Conservation (phyloP, 2,329 filamentous ascomycete genomes). For the Pseudopithomyces maydicus region DNA sequence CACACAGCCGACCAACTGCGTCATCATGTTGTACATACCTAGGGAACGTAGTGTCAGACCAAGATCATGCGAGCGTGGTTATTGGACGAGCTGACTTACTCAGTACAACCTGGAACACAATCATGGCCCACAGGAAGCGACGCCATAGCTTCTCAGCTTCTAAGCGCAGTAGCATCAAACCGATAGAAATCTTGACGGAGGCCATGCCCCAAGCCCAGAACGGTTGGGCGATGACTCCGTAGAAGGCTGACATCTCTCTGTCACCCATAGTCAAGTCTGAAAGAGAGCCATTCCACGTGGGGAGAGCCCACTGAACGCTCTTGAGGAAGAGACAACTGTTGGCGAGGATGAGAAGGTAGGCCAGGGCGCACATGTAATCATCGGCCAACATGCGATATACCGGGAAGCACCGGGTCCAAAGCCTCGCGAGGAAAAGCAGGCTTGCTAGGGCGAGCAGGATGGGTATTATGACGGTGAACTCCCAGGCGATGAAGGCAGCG, state of each 20-base stretch:
- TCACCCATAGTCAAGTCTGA: constrained; percentile 17
- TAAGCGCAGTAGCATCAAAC: constrained; percentile 23
- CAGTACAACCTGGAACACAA: constrained; percentile 17
- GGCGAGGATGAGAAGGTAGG: constrained; percentile 20
- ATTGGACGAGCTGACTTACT: background rate
- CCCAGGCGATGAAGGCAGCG: background rate
- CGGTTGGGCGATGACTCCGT: constrained; percentile 21
- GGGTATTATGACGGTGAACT: constrained; percentile 17
- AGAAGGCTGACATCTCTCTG: constrained; percentile 10
- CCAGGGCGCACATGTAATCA: constrained; percentile 19
- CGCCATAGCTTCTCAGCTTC: constrained; percentile 16
- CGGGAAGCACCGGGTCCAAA: constrained; percentile 21
- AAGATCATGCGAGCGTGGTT: background rate
- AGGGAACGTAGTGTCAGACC: background rate
- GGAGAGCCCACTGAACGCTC: constrained; percentile 18
- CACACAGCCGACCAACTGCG: constrained; percentile 20
- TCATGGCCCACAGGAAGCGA: constrained; percentile 20
- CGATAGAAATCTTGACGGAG: constrained; percentile 21
- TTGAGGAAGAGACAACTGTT: constrained; percentile 19
- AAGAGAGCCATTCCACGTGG: background rate
- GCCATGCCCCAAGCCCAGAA: constrained; percentile 27
- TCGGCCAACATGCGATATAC: constrained; percentile 19
- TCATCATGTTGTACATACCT: constrained; percentile 18
- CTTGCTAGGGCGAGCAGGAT: constrained; percentile 16
- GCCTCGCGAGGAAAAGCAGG: constrained; percentile 17